Percentiles rank a stretch among this genome's conserved stretches.
Conservation (phyloP, 768 basidiomycete species). For the Kwoniella europaea region DNA sequence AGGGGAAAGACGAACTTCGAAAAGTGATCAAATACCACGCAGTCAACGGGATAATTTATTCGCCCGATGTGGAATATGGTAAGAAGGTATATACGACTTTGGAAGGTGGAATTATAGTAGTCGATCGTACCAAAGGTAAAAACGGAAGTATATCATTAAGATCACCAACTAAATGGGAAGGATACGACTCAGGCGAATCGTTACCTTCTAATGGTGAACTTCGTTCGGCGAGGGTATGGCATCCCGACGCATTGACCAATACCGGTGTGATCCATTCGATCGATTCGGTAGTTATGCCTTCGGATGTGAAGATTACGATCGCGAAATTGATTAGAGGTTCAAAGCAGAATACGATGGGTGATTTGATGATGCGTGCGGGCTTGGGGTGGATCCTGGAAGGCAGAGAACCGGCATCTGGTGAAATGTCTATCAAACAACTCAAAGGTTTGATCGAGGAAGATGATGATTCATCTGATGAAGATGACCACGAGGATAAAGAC, state of each 20-base stretch:
- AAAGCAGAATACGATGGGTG: constrained; percentile 85
- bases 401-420: constrained; percentile 38
- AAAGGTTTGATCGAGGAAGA: constrained; percentile 25
- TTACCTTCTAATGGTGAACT: constrained; percentile 59
- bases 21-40: constrained; percentile 87
- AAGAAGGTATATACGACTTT: constrained; percentile 68
- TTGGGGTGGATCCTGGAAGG: constrained; percentile 92
- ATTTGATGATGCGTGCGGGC: constrained; percentile 79
- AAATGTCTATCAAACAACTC: constrained; percentile 32
- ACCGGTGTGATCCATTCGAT: constrained; percentile 92
- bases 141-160: constrained; percentile 62
- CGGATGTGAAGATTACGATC: constrained; percentile 80
- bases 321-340: constrained; percentile 90
- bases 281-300: constrained; percentile 68
- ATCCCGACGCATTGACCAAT: constrained; percentile 69
- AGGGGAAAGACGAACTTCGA: constrained; percentile 76
- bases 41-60: constrained; percentile 75
- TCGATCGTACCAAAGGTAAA: constrained; percentile 63
- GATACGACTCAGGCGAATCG: constrained; percentile 43
- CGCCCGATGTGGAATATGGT: constrained; percentile 59
- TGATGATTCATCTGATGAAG: not conserved
- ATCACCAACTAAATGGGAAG: constrained; percentile 44
- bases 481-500: constrained; percentile 11
- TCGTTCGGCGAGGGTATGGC: constrained; percentile 48
- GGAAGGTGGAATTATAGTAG: constrained; percentile 79